Conservation (phyloP, 2,329 filamentous ascomycete genomes). For the Neofusicoccum sp. region DNA sequence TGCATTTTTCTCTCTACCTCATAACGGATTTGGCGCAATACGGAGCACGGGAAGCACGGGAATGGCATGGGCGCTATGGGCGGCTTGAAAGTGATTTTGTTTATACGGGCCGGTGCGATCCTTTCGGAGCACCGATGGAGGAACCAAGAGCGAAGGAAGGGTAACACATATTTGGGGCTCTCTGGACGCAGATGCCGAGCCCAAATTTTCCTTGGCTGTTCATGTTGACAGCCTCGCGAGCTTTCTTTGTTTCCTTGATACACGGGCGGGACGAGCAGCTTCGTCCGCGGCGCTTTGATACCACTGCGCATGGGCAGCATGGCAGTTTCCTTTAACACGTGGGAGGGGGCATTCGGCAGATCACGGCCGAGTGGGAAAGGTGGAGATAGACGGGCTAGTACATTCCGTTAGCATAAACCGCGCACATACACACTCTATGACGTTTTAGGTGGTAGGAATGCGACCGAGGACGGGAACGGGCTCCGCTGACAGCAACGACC, state of each 20-base stretch:
- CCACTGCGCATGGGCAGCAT: neutral
- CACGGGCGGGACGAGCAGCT: neutral
- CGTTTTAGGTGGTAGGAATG: constrained; percentile 1
- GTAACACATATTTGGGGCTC: neutral
- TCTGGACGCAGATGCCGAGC: neutral
- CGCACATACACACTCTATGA: neutral
- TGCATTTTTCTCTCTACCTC: neutral
- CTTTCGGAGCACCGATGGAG: constrained; percentile 6
- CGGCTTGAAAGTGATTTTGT: constrained; percentile 2
- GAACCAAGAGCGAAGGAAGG: constrained; percentile 7
- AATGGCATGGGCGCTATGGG: constrained; percentile 8
- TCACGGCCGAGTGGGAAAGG: neutral
- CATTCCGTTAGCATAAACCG: constrained; percentile 11
- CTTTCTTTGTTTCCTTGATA: neutral
- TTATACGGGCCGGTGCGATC: constrained; percentile 5
- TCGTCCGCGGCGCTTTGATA: neutral
- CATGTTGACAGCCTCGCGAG: neutral
- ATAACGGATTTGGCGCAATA: neutral
- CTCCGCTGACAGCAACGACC: neutral
- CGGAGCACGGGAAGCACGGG: constrained; percentile 8
- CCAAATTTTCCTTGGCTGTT: constrained; percentile 7
- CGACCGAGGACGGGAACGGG: neutral
- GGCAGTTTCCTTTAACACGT: neutral
- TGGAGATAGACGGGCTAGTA: neutral
- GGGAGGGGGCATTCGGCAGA: neutral